phyloP scores from a whole-genome alignment of 1,284 basidiomycete species.

The Heterobasidion irregulare region DNA sequence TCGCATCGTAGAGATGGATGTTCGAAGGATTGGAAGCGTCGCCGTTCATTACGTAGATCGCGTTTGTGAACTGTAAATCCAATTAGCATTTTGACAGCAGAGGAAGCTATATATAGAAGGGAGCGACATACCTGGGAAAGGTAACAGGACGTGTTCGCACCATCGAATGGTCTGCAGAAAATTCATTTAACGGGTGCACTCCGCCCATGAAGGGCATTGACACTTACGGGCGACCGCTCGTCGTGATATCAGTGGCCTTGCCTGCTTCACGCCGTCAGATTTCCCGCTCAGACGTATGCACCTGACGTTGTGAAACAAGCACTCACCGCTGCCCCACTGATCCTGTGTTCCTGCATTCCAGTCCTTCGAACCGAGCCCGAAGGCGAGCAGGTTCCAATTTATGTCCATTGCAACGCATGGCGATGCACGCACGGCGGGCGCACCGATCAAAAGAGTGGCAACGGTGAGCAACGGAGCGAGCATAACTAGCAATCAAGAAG shows the following conservation, averaged over 20 bases:
- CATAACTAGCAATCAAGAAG: constrained; percentile 20
- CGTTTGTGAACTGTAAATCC: constrained; percentile 50
- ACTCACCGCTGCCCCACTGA: constrained; percentile 53
- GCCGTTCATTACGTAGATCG: constrained; percentile 74
- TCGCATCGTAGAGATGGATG: constrained; percentile 63
- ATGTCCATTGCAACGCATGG: constrained; percentile 66
- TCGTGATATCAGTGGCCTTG: constrained; percentile 54
- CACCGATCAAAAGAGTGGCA: constrained; percentile 47
- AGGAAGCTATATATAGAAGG: neutral
- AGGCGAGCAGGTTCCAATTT: constrained; percentile 64
- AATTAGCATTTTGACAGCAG: neutral
- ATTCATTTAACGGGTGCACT: neutral
- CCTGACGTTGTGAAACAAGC: neutral
- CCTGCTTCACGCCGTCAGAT: constrained; percentile 22
- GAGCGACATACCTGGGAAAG: constrained; percentile 44
- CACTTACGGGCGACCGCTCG: constrained; percentile 61
- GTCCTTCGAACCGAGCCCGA: constrained; percentile 69
- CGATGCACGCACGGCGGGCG: constrained; percentile 32
- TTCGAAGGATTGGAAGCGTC: constrained; percentile 57
- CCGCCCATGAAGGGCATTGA: neutral
- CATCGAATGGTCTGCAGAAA: constrained; percentile 54
- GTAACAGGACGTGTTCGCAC: constrained; percentile 60
- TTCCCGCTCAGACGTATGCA: constrained; percentile 1
- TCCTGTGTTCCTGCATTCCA: constrained; percentile 60
- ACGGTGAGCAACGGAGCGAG: constrained; percentile 30